phyloP scores from a whole-genome alignment of 805 yeast genomes.

The Kodamaea kaohsiungensis region DNA sequence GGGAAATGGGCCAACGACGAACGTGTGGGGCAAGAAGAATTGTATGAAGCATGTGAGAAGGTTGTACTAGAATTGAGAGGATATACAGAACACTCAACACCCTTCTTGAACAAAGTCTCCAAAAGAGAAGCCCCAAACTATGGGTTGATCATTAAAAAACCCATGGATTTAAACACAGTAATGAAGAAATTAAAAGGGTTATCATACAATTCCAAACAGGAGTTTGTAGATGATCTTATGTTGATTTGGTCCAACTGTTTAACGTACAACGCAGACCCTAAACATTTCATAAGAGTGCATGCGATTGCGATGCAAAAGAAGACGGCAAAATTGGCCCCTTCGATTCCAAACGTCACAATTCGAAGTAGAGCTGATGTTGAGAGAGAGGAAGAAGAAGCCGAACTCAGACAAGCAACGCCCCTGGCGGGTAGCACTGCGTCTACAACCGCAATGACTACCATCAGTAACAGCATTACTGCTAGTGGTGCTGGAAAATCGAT shows the following conservation, averaged over 20 bases:
- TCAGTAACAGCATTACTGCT: neutral
- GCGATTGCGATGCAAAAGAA: constrained; percentile 96
- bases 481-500: constrained; percentile 35
- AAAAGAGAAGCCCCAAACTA: constrained; percentile 98
- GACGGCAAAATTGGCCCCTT: constrained; percentile 69
- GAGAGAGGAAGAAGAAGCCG: constrained; percentile 51
- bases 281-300: constrained; percentile 85
- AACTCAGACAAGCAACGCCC: constrained; percentile 25
- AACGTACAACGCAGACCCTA: constrained; percentile 91
- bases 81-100: constrained; percentile 94
- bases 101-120: constrained; percentile 92
- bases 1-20: constrained; percentile 99
- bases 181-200: constrained; percentile 82
- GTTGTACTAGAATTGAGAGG: constrained; percentile 88
- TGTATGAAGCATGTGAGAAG: constrained; percentile 96
- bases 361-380: constrained; percentile 74
- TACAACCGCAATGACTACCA: constrained; percentile 14
- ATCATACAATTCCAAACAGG: constrained; percentile 80
- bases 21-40: constrained; percentile 93
- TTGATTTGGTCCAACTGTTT: constrained; percentile 94
- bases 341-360: constrained; percentile 86
- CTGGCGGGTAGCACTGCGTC: constrained; percentile 6
- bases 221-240: constrained; percentile 94
- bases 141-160: constrained; percentile 82
- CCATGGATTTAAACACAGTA: constrained; percentile 96